Conservation (phyloP, 2,329 filamentous ascomycete species). For the Dactylellina leptospora region DNA sequence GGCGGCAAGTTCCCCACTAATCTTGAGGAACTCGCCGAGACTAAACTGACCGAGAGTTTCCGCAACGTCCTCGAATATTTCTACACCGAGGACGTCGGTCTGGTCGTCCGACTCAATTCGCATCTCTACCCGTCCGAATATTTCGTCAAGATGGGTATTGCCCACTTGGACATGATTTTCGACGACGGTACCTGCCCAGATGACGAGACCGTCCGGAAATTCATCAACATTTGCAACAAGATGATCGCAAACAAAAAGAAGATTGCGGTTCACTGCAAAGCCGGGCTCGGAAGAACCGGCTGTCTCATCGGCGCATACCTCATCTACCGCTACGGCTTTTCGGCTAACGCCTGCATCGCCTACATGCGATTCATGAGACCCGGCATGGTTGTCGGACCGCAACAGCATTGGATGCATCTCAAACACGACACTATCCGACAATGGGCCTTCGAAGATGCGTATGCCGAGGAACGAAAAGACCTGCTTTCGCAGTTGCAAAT, state of each 20-base stretch:
- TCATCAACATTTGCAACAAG: slow-evolving; percentile 92
- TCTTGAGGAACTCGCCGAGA: slow-evolving; percentile 63
- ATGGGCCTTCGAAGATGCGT: slow-evolving; percentile 84
- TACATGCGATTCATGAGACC: slow-evolving; percentile 99
- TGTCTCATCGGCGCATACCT: slow-evolving; percentile 97
- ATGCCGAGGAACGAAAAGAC: slow-evolving; percentile 71
- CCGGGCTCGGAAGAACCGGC: slow-evolving; percentile 90
- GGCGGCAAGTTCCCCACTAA: slow-evolving; percentile 55
- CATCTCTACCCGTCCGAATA: slow-evolving; percentile 96
- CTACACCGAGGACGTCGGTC: slow-evolving; percentile 82
- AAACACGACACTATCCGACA: slow-evolving; percentile 98
- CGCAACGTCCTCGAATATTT: slow-evolving; percentile 96
- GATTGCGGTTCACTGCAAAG: slow-evolving; percentile 98
- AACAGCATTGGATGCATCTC: slow-evolving; percentile 98
- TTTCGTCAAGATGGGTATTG: slow-evolving; percentile 93
- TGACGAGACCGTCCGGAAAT: slow-evolving; percentile 86
- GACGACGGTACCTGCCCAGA: slow-evolving; percentile 96
- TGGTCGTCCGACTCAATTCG: slow-evolving; percentile 95
- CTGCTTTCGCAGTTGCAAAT: slow-evolving; percentile 73
- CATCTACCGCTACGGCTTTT: slow-evolving; percentile 97
- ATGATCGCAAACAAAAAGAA: slow-evolving; percentile 90
- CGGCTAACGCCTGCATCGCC: slow-evolving; percentile 94
- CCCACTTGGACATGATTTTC: slow-evolving; percentile 99
- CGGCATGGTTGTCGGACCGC: slow-evolving; percentile 97
- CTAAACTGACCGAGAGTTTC: slow-evolving; percentile 75